Evolutionary conservation across 768 basidiomycete species (phyloP).

Genomic region (Trametes cubensis): DNA sequence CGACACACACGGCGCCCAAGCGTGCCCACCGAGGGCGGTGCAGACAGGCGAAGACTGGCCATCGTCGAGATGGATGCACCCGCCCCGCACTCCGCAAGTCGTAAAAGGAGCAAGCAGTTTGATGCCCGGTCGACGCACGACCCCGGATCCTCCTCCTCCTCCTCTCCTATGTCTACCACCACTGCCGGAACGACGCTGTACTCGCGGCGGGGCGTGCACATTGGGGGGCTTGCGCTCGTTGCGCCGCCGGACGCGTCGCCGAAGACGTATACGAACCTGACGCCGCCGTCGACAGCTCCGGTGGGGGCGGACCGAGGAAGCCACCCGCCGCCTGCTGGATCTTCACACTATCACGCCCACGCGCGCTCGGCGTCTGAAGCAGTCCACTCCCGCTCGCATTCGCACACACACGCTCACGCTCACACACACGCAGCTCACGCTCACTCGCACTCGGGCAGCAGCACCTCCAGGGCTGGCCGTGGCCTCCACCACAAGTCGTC

Average conservation of each 20-base stretch:
- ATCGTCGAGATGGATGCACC: slow-evolving; percentile 62
- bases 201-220: slow-evolving; percentile 31
- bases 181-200: slow-evolving; percentile 21
- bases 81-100: slow-evolving; percentile 27
- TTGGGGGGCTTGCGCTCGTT: slow-evolving; percentile 61
- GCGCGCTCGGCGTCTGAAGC: slow-evolving; percentile 53
- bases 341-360: slow-evolving; percentile 37
- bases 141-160: background rate
- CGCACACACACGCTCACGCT: slow-evolving; percentile 44
- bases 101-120: slow-evolving; percentile 26
- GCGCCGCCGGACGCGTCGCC: slow-evolving; percentile 72
- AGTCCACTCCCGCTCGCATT: slow-evolving; percentile 11
- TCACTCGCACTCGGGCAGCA: too few relatives aligned
- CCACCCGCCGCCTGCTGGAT: slow-evolving; percentile 13
- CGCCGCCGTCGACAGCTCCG: slow-evolving; percentile 55
- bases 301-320: slow-evolving; percentile 12
- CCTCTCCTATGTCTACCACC: slow-evolving; percentile 7
- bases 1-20: slow-evolving; percentile 47
- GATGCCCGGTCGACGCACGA: too few relatives aligned
- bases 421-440: too few relatives aligned
- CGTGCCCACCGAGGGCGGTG: slow-evolving; percentile 58
- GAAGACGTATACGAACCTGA: slow-evolving; percentile 52
- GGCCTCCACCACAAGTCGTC: slow-evolving; percentile 44
- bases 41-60: slow-evolving; percentile 67
- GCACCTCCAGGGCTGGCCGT: slow-evolving; percentile 38